phyloP scores from a whole-genome alignment of 352 stramenopile species.

The Globisporangium nagaii region DNA sequence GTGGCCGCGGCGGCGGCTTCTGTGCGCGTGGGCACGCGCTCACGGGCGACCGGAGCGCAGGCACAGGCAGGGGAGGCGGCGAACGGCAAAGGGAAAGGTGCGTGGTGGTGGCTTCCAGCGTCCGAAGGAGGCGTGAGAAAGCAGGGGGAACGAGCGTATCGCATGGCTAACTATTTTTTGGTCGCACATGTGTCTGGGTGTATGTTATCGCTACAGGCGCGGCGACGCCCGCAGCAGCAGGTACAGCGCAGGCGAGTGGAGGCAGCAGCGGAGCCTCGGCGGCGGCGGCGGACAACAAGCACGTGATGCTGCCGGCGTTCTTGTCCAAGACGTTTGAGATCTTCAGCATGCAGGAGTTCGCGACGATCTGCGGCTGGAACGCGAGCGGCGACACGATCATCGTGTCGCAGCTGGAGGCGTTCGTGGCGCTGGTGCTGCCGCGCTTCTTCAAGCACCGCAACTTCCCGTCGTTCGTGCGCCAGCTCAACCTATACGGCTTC shows the following conservation, averaged over 20 bases:
- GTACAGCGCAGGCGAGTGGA: background rate
- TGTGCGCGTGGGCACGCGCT: constrained; percentile 1
- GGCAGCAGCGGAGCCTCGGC: no score
- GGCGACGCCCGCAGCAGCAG: background rate
- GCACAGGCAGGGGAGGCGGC: background rate
- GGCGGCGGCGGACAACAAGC: constrained; percentile 53
- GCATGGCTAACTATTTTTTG: background rate
- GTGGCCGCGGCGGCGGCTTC: background rate
- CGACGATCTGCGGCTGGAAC: constrained; percentile 88
- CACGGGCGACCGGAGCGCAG: background rate
- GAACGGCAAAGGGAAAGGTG: constrained; percentile 6
- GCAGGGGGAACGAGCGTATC: background rate
- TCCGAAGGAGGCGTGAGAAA: no score
- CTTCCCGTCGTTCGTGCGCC: constrained; percentile 91
- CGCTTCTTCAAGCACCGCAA: constrained; percentile 92
- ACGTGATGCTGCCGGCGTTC: constrained; percentile 87
- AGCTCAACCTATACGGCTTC: constrained; percentile 94
- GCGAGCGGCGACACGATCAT: constrained; percentile 89
- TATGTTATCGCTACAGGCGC: background rate
- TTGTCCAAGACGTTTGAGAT: constrained; percentile 94
- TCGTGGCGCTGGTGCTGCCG: constrained; percentile 80
- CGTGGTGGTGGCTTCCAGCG: no score
- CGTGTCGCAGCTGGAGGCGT: constrained; percentile 81
- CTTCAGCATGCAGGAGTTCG: constrained; percentile 84
- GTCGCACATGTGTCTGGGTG: no score